These are phyloP conservation scores for Venustampulla echinocandica DNA, from an alignment of 495 filamentous ascomycete species.

Conservation along the genomic window DNA sequence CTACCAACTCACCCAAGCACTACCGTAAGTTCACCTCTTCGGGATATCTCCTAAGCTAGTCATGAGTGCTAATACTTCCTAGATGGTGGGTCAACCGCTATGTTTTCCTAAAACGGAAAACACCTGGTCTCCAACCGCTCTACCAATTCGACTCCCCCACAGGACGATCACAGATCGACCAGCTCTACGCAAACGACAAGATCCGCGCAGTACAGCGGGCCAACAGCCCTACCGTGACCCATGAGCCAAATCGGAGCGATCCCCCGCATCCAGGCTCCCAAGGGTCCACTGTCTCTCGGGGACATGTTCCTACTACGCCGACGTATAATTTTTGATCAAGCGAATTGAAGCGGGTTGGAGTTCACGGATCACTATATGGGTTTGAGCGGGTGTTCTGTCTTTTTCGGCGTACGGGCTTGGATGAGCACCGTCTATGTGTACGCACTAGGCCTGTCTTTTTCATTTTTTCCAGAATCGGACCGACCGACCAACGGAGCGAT, in stretches of 20 bases:
- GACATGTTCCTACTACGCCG: no score
- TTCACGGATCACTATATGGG: not conserved
- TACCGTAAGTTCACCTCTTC: conserved; percentile 29
- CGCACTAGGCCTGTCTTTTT: no score
- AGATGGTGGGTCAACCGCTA: conserved; percentile 60
- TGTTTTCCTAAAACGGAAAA: conserved; percentile 44
- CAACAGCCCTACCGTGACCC: not conserved
- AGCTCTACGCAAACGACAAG: conserved; percentile 9
- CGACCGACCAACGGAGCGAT: no score
- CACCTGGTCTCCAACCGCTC: conserved; percentile 48
- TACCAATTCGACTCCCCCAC: conserved; percentile 47
- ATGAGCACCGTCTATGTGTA: conserved; percentile 1
- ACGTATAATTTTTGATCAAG: not conserved
- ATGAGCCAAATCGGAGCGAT: not conserved
- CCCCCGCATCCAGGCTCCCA: not conserved
- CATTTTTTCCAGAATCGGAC: no score
- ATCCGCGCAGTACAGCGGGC: not conserved
- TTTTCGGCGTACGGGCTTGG: not conserved
- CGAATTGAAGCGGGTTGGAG: not conserved
- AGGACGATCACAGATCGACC: not conserved
- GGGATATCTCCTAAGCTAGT: not conserved
- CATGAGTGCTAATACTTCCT: conserved; percentile 22
- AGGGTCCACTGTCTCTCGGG: not conserved
- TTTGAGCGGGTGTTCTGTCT: not conserved
- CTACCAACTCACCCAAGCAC: conserved; percentile 53